Evolutionary conservation across 23 red algal species (phyloP).

Genomic region (Gracilariopsis chorda): DNA sequence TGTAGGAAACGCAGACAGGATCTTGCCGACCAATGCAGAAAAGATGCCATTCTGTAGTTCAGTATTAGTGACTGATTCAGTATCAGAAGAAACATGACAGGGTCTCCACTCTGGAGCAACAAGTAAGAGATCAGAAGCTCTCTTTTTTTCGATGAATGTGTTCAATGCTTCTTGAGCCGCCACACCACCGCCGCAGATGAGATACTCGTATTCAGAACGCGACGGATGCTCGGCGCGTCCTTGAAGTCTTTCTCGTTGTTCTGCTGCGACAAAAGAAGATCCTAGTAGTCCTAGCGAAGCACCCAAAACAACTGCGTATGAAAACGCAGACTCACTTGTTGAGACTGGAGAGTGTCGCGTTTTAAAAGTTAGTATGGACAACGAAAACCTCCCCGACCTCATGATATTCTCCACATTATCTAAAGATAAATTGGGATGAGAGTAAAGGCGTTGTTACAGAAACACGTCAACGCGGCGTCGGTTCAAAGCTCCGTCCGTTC

Average conservation of each 20-base stretch:
- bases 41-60: neutral
- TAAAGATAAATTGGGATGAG: no score
- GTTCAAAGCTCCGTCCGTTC: no score
- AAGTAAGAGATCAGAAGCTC: constrained; percentile 31
- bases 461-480: no score
- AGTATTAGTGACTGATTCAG: neutral
- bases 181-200: constrained; percentile 50
- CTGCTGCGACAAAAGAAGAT: neutral
- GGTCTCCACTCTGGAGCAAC: constrained; percentile 48
- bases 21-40: neutral
- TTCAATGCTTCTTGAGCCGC: constrained; percentile 62
- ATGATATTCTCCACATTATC: no score
- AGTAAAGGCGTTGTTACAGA: no score
- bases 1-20: neutral
- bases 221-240: neutral
- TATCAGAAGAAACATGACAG: neutral
- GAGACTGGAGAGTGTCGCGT: neutral
- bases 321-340: neutral
- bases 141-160: constrained; percentile 14
- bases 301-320: neutral
- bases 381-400: no score
- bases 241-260: neutral
- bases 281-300: constrained; percentile 1
- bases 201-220: constrained; percentile 23
- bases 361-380: no score